These are phyloP conservation scores for Globisporangium orthogonon DNA, from an alignment of 352 stramenopile species.

Conservation along the genomic window DNA sequence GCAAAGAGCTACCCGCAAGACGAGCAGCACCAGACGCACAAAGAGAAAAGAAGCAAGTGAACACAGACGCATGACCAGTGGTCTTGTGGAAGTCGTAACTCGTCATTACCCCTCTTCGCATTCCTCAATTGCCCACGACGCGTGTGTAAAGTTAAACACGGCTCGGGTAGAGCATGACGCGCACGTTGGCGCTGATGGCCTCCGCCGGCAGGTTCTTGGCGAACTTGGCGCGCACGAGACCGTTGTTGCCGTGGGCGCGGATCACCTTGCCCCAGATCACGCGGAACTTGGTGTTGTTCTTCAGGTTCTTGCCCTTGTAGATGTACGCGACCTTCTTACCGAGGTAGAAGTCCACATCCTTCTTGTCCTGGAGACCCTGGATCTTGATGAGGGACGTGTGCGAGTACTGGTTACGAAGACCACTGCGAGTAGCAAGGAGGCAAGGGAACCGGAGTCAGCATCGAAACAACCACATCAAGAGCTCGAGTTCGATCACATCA, in stretches of 20 bases:
- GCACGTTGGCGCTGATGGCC: constrained; percentile 95
- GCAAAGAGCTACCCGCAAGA: too few relatives aligned
- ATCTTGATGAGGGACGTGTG: constrained; percentile 99
- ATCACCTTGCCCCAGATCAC: constrained; percentile 99
- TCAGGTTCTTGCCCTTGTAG: constrained; percentile 95
- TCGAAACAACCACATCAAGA: not conserved
- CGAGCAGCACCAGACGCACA: not conserved
- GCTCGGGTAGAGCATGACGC: constrained; percentile 99
- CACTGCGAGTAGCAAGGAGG: constrained; percentile 40
- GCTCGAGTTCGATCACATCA: not conserved
- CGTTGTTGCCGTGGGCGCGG: constrained; percentile 97
- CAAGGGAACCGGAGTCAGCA: not conserved
- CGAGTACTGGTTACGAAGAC: constrained; percentile 96
- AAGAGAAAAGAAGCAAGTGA: not conserved
- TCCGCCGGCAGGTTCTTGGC: constrained; percentile 94
- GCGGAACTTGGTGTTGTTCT: constrained; percentile 97
- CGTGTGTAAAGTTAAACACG: constrained; percentile 86
- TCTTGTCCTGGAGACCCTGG: constrained; percentile 97
- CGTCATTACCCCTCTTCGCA: constrained; percentile 36
- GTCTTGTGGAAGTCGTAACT: constrained; percentile 11
- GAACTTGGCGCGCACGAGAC: constrained; percentile 99
- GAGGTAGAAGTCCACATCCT: constrained; percentile 98
- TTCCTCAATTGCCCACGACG: constrained; percentile 30
- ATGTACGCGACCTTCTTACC: constrained; percentile 99
- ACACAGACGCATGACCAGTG: not conserved